A percentile compares a stretch with the other conserved stretches of the same genome.
Evolutionary conservation across 2,329 filamentous ascomycete species (phyloP).

Genomic region (Fusarium equiseti): DNA sequence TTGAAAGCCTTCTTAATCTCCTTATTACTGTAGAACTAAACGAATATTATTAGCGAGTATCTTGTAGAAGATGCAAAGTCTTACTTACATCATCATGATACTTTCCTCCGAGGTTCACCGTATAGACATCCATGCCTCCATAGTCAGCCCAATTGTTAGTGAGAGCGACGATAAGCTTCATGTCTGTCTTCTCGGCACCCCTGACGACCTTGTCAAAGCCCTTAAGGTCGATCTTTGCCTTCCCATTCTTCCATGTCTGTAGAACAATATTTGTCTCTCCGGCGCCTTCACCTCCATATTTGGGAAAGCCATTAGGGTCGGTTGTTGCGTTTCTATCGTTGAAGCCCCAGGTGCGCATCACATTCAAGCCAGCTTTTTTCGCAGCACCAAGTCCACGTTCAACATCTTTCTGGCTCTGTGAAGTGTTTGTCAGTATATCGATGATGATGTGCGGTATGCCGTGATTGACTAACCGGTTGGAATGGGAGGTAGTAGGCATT

Average conservation of each 20-base stretch:
- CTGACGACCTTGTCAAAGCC: constrained; percentile 14
- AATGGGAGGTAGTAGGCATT: constrained; percentile 66
- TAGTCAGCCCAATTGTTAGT: constrained; percentile 72
- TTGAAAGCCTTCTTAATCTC: constrained; percentile 36
- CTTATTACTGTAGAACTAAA: constrained; percentile 27
- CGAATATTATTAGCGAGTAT: not conserved
- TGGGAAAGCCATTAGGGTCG: constrained; percentile 52
- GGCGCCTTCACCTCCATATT: constrained; percentile 57
- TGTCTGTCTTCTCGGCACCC: constrained; percentile 59
- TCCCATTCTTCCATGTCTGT: constrained; percentile 15
- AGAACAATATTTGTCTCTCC: constrained; percentile 59
- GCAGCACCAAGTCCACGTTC: constrained; percentile 14
- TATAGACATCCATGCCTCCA: constrained; percentile 69
- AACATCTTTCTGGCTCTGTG: constrained; percentile 56
- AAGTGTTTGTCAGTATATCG: not conserved
- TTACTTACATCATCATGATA: constrained; percentile 55
- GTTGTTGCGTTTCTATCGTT: constrained; percentile 16
- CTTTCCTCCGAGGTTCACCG: constrained; percentile 62
- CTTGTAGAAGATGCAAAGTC: too few relatives aligned
- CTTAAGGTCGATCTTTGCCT: constrained; percentile 7
- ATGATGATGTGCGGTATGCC: fast-evolving
- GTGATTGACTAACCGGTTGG: constrained; percentile 7
- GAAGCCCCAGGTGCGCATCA: constrained; percentile 21
- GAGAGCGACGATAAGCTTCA: constrained; percentile 66
- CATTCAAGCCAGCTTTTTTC: constrained; percentile 9